Percentiles rank a stretch among this genome's conserved stretches.
phyloP scores from a whole-genome alignment of 2,329 filamentous ascomycete genomes.

The Xylariales sp. region DNA sequence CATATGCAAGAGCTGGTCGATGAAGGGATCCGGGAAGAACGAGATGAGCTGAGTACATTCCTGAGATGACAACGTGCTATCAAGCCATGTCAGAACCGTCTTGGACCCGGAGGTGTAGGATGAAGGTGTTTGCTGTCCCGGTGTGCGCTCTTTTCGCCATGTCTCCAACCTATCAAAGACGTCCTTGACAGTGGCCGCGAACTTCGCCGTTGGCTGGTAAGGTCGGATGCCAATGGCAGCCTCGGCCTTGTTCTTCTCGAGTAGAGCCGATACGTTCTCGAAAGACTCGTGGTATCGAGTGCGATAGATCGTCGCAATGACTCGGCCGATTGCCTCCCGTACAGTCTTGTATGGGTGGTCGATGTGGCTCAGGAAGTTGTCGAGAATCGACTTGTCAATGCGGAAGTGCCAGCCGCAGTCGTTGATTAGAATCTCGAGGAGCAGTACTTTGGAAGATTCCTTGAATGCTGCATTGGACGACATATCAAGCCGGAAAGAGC shows the following conservation, averaged over 20 bases:
- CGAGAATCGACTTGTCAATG: conserved; percentile 77
- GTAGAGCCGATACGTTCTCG: conserved; percentile 67
- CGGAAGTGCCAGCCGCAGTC: conserved; percentile 97
- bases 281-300: conserved; percentile 95
- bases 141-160: conserved; percentile 79
- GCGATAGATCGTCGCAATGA: conserved; percentile 81
- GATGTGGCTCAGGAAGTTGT: conserved; percentile 85
- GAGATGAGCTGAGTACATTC: conserved; percentile 87
- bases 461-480: conserved; percentile 96
- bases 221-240: conserved; percentile 77
- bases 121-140: conserved; percentile 88
- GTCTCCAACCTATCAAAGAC: conserved; percentile 76
- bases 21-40: conserved; percentile 87
- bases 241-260: conserved; percentile 71
- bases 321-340: conserved; percentile 87
- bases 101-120: conserved; percentile 95
- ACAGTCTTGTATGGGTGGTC: conserved; percentile 98
- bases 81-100: conserved; percentile 92
- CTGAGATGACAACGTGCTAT: conserved; percentile 82
- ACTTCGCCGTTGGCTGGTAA: conserved; percentile 73
- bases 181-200: conserved; percentile 63
- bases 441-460: conserved; percentile 90
- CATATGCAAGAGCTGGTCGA: conserved; percentile 94
- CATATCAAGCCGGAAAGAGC: conserved; percentile 88
- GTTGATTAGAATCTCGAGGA: conserved; percentile 81